Conservation (phyloP, 2,329 filamentous ascomycete genomes). For the Daldinia sp. region DNA sequence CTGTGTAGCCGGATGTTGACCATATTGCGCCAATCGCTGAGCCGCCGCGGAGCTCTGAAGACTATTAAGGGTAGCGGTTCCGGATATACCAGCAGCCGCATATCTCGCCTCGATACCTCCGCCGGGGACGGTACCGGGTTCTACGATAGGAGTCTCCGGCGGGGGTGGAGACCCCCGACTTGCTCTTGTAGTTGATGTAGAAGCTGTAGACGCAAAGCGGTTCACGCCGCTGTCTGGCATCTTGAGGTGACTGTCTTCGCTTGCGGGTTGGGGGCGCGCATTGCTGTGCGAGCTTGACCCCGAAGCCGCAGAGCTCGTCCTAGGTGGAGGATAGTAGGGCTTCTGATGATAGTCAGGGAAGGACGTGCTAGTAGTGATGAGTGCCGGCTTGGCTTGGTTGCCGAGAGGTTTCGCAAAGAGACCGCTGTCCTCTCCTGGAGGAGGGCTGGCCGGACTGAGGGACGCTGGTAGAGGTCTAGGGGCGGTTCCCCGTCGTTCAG, state of each 20-base stretch:
- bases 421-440: slow-evolving; percentile 78
- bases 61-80: slow-evolving; percentile 82
- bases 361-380: slow-evolving; percentile 57
- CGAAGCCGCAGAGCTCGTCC: slow-evolving; percentile 51
- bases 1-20: slow-evolving; percentile 60
- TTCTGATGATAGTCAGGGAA: slow-evolving; percentile 67
- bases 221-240: slow-evolving; percentile 66
- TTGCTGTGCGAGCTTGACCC: slow-evolving; percentile 52
- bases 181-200: slow-evolving; percentile 91
- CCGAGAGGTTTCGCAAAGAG: slow-evolving; percentile 77
- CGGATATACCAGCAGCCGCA: slow-evolving; percentile 90
- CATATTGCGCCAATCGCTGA: slow-evolving; percentile 84
- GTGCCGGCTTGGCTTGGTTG: slow-evolving; percentile 57
- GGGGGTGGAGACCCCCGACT: slow-evolving; percentile 94
- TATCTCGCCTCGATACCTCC: slow-evolving; percentile 92
- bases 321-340: slow-evolving; percentile 71
- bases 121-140: slow-evolving; percentile 75
- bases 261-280: slow-evolving; percentile 46
- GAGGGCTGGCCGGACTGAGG: slow-evolving; percentile 78
- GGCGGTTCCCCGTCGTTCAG: slow-evolving; percentile 83
- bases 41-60: slow-evolving; percentile 85
- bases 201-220: slow-evolving; percentile 83
- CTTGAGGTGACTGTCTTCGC: slow-evolving; percentile 52
- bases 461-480: slow-evolving; percentile 78
- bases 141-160: slow-evolving; percentile 88